Evolutionary conservation across 2,329 filamentous ascomycete genomes (phyloP).

Genomic region (Cladobotryum protrusum): DNA sequence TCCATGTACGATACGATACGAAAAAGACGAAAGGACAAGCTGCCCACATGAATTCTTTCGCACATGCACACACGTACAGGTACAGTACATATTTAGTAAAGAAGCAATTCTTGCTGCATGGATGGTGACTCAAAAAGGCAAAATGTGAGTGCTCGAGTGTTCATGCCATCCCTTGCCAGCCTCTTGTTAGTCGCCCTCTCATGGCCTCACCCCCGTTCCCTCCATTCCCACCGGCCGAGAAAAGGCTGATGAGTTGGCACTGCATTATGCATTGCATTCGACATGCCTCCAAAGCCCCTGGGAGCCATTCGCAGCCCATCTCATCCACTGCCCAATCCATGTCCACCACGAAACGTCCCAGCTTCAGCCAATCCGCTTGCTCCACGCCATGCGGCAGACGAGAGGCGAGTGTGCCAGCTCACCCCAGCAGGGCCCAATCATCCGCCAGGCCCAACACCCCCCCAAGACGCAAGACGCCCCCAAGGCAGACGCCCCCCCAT

Average conservation of each 20-base stretch:
- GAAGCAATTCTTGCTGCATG: too few relatives aligned
- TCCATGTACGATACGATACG: too few relatives aligned
- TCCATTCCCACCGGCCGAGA: slow-evolving; percentile 2
- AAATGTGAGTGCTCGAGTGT: not conserved
- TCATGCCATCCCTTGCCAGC: not conserved
- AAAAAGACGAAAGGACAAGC: too few relatives aligned
- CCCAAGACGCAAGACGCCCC: not conserved
- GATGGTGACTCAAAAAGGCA: too few relatives aligned
- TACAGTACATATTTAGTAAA: too few relatives aligned
- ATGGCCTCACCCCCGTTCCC: slow-evolving; percentile 4
- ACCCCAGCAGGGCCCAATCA: slow-evolving; percentile 23
- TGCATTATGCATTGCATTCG: slow-evolving; percentile 15
- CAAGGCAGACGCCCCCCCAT: too few relatives aligned
- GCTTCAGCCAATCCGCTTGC: slow-evolving; percentile 20
- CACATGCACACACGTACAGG: too few relatives aligned
- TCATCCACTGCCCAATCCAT: slow-evolving; percentile 18
- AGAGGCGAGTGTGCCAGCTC: slow-evolving; percentile 17
- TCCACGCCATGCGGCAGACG: slow-evolving; percentile 23
- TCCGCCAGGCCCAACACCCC: slow-evolving; percentile 13
- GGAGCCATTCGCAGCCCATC: slow-evolving; percentile 7
- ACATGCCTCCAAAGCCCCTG: slow-evolving; percentile 7
- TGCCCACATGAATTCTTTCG: too few relatives aligned
- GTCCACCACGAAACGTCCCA: slow-evolving; percentile 15
- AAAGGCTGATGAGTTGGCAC: slow-evolving; percentile 17
- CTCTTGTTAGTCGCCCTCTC: slow-evolving; percentile 1